Evolutionary conservation across 1,139 yeast genomes (phyloP), one percentile per base, ranked within the genome.

Genomic region (Eremothecium cymbalariae): DNA sequence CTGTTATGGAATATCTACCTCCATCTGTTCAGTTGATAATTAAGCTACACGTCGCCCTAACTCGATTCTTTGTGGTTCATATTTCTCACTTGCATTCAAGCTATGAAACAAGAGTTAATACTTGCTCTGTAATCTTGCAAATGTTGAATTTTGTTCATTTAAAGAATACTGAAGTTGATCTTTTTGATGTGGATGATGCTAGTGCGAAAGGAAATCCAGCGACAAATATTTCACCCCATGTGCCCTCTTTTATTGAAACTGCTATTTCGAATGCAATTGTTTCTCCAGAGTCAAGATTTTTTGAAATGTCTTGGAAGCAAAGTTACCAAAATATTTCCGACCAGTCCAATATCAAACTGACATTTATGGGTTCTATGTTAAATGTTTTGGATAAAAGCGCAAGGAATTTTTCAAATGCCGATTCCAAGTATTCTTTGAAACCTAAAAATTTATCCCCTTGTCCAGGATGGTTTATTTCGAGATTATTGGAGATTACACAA

Each of bases 161-260:
- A 46, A 76, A 84, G 50, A 86, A 85, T 90, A 64, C 69, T 31
- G 70, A 70, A 13, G 54, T 70, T 23, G 77, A 74, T 41, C 66
- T 78, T 36, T 78, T 79, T 52, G 60, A 56, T 11, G 50, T 51
- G 16, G 47, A 44, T 15, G 51, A 46, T 8, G 50, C 50, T 8
- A 38, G 35, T 2, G 62, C 59, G 1, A 57, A 57, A 5, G 48
- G 45, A 4, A 40, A 46, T 12, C 43, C 38, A 17, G 29, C 42
- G 3, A 38, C 55, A 3, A 57, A 57, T 5, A 50, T 65, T 3
- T 64, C 74, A 1, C 70, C 77, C 8, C 72, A 70, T 41, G 75
- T 88, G 17, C 96, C 97, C 1, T 80, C 95, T 2, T 80, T 88
- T 53, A 67, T 90, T 38, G 97, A 88, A 53, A 69, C 88, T 4